Percentiles rank a stretch among this genome's conserved stretches.
Conservation (phyloP, 1,284 basidiomycete species). For the Microbotryomycetes sp. region DNA sequence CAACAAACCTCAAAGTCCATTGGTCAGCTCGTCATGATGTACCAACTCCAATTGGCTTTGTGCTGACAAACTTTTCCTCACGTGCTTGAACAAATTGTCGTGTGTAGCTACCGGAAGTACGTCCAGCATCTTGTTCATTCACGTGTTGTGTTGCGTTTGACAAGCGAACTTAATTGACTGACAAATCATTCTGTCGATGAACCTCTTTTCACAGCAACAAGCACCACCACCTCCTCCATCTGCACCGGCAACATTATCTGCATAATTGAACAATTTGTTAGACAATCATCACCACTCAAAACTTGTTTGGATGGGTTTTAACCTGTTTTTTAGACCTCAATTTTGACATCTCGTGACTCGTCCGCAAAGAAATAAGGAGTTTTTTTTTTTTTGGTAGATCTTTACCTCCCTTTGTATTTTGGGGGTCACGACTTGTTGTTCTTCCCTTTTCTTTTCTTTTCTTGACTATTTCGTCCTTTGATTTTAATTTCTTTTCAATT, state of each 20-base stretch:
- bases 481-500: neutral
- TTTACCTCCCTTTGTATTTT: too few relatives aligned
- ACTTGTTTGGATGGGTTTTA: too few relatives aligned
- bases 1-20: constrained; percentile 30
- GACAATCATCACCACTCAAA: constrained; percentile 1
- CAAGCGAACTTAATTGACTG: too few relatives aligned
- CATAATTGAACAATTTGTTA: neutral
- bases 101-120: neutral
- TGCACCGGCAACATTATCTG: neutral
- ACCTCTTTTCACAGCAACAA: neutral
- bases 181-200: neutral
- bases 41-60: neutral
- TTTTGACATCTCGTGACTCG: too few relatives aligned
- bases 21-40: neutral
- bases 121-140: too few relatives aligned
- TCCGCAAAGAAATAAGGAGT: too few relatives aligned
- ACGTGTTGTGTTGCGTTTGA: too few relatives aligned
- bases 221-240: constrained; percentile 1
- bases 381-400: too few relatives aligned
- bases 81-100: neutral
- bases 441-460: neutral
- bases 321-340: too few relatives aligned
- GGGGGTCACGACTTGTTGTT: neutral
- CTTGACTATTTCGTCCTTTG: neutral
- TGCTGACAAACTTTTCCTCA: too few relatives aligned